Base-by-base conservation (phyloP, 306 rosid species). In the Abrus pulchellus region DNA sequence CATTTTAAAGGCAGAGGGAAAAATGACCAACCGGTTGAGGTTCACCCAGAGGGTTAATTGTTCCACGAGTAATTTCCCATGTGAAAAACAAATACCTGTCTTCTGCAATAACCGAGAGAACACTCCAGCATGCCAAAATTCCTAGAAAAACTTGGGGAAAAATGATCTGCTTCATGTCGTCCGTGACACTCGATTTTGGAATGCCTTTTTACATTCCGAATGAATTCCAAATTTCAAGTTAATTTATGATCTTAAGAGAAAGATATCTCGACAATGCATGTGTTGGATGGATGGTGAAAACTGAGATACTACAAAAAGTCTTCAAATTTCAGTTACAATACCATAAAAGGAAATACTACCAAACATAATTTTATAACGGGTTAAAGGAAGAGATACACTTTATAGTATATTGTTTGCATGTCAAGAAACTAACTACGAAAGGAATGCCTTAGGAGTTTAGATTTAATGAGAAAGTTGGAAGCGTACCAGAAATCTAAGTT, bases 1-100 rank as follows among this genome's bases (percentile, higher is more conserved):
- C 43, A 56, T 56, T 56, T 41, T 44, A 73, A 55, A 57, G 3
- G 4, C 6, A 6, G 36, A 7, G 54, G 9, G 10, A 27, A 77
- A 54, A 52, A 14, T 50, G 41, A 62, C 72, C 6, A 29, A 92
- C 97, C 97, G 83, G 85, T 76, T 92, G 98, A 54, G 91, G 87
- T 69, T 76, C 60, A 67, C 97, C 97, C 56, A 92, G 90, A 3
- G 98, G 97, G 79, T 64, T 85, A 71, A 90, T 82, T 32, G 87
- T 82, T 49, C 98, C 97, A 0, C 85, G 50, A 27, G 97, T 90
- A 45, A 92, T 81, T 75, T 71, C 80, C 96, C 96, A 91, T 2
- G 91, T 90, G 81, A 65, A 92, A 52, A 57, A 87, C 78, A 63
- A 29, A 32, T 90, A 92, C 11, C 90, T 70, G 10, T 94, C 98